Base-by-base conservation (phyloP, 164 flowering plant genomes). In the Brasenia schreberi region DNA sequence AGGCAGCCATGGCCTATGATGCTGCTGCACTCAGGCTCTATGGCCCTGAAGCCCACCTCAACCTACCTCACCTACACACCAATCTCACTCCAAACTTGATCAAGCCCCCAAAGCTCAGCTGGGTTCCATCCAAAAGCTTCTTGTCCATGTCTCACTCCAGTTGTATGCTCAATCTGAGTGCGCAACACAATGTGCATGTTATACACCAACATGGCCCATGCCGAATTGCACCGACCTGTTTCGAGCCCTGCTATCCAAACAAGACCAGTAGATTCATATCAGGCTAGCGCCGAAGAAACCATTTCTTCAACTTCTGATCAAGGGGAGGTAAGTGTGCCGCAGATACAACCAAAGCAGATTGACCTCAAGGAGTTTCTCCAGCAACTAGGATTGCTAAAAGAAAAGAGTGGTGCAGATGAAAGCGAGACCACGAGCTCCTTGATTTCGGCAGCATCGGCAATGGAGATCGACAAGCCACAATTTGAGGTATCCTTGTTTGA, bases 1-100 rank as follows among this genome's bases (percentile, higher is more conserved):
- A 94, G 75, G 99, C 99, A 1, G 99, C 99, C 74, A 79, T 91
- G 95, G 99, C 99, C 12, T 94, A 94, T 61, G 99, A 94, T 67
- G 95, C 88, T 69, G 99, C 99, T 58, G 96, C 99, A 0, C 77
- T 81, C 66, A 79, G 87, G 59, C 68, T 91, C 39, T 94, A 94
- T 64, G 99, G 99, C 0, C 96, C 95, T 0, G 96, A 94, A 14
- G 97, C 99, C 65, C 87, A 85, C 72, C 89, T 94, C 64, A 94
- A 94, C 64, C 77, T 94, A 18, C 99, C 99, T 6, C 99, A 94
- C 68, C 82, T 94, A 39, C 86, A 83, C 5, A 70, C 80, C 11
- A 82, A 68, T 74, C 65, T 69, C 68, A 76, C 70, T 66, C 63
- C 19, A 7, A 70, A 80, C 45, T 56, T 68, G 16, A 75, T 73